phyloP scores from a whole-genome alignment of 78 protist species.

The Dictyostelium intermedium region DNA sequence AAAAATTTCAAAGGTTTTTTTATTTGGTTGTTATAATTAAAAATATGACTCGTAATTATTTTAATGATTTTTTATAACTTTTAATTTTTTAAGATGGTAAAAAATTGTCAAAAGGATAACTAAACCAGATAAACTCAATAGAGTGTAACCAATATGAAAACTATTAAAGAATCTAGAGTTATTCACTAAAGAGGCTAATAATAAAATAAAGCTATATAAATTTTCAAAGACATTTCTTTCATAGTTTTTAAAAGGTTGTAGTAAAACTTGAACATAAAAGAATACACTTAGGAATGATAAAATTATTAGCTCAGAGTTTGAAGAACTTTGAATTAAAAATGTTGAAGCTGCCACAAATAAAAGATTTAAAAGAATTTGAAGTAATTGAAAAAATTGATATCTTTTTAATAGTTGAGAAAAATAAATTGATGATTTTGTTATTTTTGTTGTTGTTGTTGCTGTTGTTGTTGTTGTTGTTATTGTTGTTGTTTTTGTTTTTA shows the following conservation, averaged over 20 bases:
- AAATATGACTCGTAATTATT: too few species aligned
- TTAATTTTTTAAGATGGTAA: background rate
- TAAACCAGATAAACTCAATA: background rate
- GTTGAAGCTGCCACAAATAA: background rate
- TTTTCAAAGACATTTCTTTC: background rate
- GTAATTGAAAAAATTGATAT: background rate
- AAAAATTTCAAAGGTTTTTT: too few species aligned
- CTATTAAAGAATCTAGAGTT: background rate
- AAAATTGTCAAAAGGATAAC: background rate
- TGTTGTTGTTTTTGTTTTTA: background rate
- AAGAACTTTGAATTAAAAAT: background rate
- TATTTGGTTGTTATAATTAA: too few species aligned
- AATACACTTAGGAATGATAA: background rate
- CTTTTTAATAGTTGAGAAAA: background rate
- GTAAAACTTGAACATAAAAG: background rate
- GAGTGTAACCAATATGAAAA: background rate
- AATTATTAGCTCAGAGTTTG: background rate
- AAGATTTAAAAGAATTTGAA: background rate
- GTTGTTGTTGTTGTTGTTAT: background rate
- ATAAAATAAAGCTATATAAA: background rate
- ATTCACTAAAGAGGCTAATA: background rate
- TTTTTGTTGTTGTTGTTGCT: background rate
- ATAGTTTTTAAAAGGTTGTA: background rate
- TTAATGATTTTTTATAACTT: background rate
- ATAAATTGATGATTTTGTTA: background rate